These are phyloP conservation scores for Phoma sp. DNA, from an alignment of 2,329 filamentous ascomycete species.

Conservation along the genomic window DNA sequence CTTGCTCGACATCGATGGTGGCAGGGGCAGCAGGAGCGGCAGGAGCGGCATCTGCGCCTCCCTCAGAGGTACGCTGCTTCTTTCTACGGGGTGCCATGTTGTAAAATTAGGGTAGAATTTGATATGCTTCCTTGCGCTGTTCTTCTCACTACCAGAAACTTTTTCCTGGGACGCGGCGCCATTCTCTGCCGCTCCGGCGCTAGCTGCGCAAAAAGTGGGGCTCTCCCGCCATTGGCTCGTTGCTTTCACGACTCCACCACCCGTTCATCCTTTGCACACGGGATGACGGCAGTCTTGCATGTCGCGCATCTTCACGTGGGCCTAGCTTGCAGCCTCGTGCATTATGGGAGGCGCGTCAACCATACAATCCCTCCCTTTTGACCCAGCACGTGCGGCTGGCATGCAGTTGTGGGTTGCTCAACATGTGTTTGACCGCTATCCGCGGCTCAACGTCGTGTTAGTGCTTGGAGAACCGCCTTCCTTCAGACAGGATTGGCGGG, in stretches of 20 bases:
- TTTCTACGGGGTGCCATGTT: slow-evolving; percentile 51
- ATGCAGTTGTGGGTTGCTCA: slow-evolving; percentile 16
- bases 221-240: slow-evolving; percentile 15
- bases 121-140: background rate
- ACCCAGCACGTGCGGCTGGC: slow-evolving; percentile 9
- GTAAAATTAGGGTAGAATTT: background rate
- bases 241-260: background rate
- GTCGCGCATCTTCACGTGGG: slow-evolving; percentile 16
- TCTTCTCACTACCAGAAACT: background rate
- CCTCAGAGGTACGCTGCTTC: slow-evolving; percentile 49
- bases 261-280: slow-evolving; percentile 9
- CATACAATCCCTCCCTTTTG: slow-evolving; percentile 2
- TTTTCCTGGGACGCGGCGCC: background rate
- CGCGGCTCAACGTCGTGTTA: slow-evolving; percentile 10
- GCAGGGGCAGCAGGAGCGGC: slow-evolving; percentile 34
- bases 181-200: slow-evolving; percentile 9
- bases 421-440: slow-evolving; percentile 10
- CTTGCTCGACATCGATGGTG: slow-evolving; percentile 29
- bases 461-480: slow-evolving; percentile 8
- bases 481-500: slow-evolving; percentile 12
- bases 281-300: slow-evolving; percentile 16
- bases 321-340: slow-evolving; percentile 11
- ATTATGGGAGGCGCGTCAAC: slow-evolving; percentile 4
- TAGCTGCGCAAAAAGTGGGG: slow-evolving; percentile 8
- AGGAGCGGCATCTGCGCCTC: slow-evolving; percentile 43